Percentiles rank a stretch among this genome's conserved stretches.
These are phyloP conservation scores for Penicillium oxalicum DNA, from an alignment of 2,329 filamentous ascomycete species.

Conservation along the genomic window DNA sequence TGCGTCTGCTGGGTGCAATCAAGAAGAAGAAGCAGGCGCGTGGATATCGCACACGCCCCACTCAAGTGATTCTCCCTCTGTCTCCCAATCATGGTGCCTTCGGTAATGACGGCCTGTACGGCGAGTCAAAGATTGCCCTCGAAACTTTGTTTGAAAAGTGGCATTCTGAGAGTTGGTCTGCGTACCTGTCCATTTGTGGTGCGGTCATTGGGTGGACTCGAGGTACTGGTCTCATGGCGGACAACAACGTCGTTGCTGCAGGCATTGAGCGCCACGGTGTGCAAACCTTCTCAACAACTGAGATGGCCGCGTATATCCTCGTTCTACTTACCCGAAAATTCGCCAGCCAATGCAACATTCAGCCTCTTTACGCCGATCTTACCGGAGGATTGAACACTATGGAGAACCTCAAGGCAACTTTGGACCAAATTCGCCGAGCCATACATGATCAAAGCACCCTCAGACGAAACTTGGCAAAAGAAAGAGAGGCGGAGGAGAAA, in stretches of 20 bases:
- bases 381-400: slow-evolving; percentile 91
- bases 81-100: slow-evolving; percentile 99
- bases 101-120: slow-evolving; percentile 94
- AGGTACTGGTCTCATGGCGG: slow-evolving; percentile 94
- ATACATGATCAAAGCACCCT: not conserved
- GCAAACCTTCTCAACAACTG: slow-evolving; percentile 96
- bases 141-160: slow-evolving; percentile 98
- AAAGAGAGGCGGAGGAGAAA: not conserved
- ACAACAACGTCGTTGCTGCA: slow-evolving; percentile 95
- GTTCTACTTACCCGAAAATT: slow-evolving; percentile 91
- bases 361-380: slow-evolving; percentile 93
- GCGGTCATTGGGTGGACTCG: slow-evolving; percentile 99
- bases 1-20: slow-evolving; percentile 1
- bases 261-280: slow-evolving; percentile 95
- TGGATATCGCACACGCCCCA: slow-evolving; percentile 47
- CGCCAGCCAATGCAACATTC: slow-evolving; percentile 88
- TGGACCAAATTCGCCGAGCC: slow-evolving; percentile 40
- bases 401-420: slow-evolving; percentile 90
- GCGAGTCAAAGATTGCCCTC: slow-evolving; percentile 92
- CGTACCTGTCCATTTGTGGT: slow-evolving; percentile 95
- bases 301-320: slow-evolving; percentile 98
- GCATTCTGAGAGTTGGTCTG: slow-evolving; percentile 95
- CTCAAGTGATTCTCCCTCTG: slow-evolving; percentile 89
- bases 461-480: not conserved
- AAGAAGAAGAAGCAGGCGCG: not conserved